Base-by-base conservation (phyloP, 495 filamentous ascomycete genomes). In the Talaromyces thailandensis region DNA sequence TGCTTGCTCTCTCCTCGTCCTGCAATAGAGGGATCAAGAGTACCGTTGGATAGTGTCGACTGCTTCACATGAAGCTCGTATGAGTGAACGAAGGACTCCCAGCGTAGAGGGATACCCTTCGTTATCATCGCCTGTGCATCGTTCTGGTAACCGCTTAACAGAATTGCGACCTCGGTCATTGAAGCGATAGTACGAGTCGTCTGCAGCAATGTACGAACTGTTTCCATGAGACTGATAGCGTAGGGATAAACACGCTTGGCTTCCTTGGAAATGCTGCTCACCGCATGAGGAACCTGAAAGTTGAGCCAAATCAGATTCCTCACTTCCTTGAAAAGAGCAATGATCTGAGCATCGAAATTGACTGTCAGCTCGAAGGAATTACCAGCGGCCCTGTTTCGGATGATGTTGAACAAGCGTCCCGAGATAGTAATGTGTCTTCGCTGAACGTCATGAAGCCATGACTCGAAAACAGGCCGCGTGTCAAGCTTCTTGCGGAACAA, bases 301-400 rank as follows among this genome's bases (percentile, higher is more conserved):
- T 89, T 92, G 52, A 94, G 84, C 92, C 93, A 98, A 26, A 91
- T 82, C 29, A 99, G 81, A 67, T 98, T 98, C 26, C 94, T 86
- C n/a, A 96, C 95, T 76, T 99, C 94, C 69, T 99, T 99, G 81
- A 98, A 99, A 31, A 99, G 75, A 0, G 92, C 90, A 71, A 98
- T 99, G 63, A 98, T 89, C 69, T 98, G 93, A 8, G 90, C 86
- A 73, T 99, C 93, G 63, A 99, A 99, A 72, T 98, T 99, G 69
- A 99, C 91, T 4, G 82, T 84, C 16, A 99, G 82, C 72, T 98
- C 93, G 37, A 96, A 72, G 8, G 82, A 81, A 70, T 96, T 94
- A 62, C 91, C 92, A 4, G 90, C 87, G 4, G 92, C 87, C 53
- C 94, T 86, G 65, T 96, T 93, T 67, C 87, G 88, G 58, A 81